Percentiles rank a stretch among this genome's conserved stretches.
Evolutionary conservation across 169 alveolate genomes (phyloP).

Genomic region (Plasmodium sp.): DNA sequence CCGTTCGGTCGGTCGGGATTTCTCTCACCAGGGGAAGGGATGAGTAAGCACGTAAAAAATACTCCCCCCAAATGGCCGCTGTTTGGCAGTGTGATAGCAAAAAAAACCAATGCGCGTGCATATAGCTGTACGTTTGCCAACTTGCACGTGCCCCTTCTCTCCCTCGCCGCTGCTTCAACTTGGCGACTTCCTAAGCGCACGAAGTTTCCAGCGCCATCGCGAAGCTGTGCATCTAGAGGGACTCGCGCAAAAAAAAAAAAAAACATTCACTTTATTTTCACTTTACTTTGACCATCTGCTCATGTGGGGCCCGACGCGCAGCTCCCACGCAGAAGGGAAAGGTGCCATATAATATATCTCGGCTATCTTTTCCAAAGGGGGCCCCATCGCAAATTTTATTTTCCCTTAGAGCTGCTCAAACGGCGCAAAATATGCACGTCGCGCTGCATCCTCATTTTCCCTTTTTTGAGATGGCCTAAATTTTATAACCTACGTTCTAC

Average conservation of each 20-base stretch:
- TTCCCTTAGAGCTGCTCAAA: background rate
- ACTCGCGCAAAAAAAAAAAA: too few relatives aligned
- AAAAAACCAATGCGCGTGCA: background rate
- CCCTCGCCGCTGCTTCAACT: background rate
- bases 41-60: background rate
- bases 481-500: background rate
- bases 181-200: background rate
- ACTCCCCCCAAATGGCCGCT: background rate
- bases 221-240: background rate
- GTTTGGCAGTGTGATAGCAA: background rate
- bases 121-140: background rate
- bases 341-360: background rate
- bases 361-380: background rate
- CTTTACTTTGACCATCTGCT: background rate
- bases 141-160: background rate
- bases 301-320: background rate
- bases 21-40: background rate
- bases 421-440: background rate
- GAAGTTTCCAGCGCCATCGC: background rate
- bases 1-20: background rate
- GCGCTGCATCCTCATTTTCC: background rate
- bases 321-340: background rate
- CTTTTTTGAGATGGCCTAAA: background rate
- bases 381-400: background rate
- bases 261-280: too few relatives aligned